Conservation (phyloP, 441 rosid species). For the Biscutella auriculata region DNA sequence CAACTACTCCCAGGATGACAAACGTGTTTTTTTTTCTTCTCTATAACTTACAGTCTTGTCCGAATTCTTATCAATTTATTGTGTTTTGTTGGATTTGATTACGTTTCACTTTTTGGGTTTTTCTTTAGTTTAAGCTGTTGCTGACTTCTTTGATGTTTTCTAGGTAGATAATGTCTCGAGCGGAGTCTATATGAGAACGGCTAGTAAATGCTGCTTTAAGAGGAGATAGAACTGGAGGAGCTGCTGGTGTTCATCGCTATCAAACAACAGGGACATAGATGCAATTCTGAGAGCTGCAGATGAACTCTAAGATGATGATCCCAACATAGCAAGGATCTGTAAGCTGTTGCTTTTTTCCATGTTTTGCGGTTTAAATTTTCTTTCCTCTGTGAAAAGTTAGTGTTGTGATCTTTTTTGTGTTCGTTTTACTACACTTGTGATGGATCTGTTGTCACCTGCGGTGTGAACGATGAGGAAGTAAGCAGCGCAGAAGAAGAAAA, state of each 20-base stretch:
- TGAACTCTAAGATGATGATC: slow-evolving; percentile 91
- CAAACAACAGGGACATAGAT: slow-evolving; percentile 77
- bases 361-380: neutral
- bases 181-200: slow-evolving; percentile 77
- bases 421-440: slow-evolving; percentile 24
- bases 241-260: slow-evolving; percentile 56
- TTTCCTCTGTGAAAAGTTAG: neutral
- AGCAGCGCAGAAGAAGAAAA: too few relatives aligned
- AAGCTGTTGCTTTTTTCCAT: slow-evolving; percentile 17
- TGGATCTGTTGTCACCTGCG: too few relatives aligned
- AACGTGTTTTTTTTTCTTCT: neutral
- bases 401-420: neutral
- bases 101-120: neutral
- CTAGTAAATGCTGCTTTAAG: slow-evolving; percentile 71
- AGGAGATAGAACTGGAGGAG: slow-evolving; percentile 54
- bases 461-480: too few relatives aligned
- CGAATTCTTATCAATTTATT: neutral
- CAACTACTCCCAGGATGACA: neutral
- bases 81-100: neutral
- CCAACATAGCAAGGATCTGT: slow-evolving; percentile 76
- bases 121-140: neutral
- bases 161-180: slow-evolving; percentile 54
- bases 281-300: slow-evolving; percentile 89
- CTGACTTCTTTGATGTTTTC: slow-evolving; percentile 1
- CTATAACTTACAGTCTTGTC: neutral